These are phyloP conservation scores for Discostella pseudostelligera DNA, from an alignment of 108 stramenopile species.

Conservation along the genomic window DNA sequence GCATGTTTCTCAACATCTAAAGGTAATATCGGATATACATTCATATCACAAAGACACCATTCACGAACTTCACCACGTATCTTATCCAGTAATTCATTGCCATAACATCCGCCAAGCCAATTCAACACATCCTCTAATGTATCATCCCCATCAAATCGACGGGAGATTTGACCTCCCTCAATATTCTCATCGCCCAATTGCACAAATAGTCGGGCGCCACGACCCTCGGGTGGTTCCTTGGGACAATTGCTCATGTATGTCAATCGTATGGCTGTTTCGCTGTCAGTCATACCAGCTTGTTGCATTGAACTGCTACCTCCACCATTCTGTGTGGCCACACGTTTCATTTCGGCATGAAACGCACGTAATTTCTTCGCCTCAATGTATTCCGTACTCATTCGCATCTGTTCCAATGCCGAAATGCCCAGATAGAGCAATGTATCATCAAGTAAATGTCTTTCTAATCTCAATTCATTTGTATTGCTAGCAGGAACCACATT, in stretches of 20 bases:
- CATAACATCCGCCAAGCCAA: slow-evolving; percentile 78
- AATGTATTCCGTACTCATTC: slow-evolving; percentile 57
- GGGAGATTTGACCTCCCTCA: slow-evolving; percentile 32
- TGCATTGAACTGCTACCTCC: background rate
- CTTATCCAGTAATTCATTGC: slow-evolving; percentile 54
- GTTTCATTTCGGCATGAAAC: slow-evolving; percentile 42
- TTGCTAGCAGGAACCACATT: background rate
- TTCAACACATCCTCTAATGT: slow-evolving; percentile 69
- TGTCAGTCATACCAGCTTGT: slow-evolving; percentile 22
- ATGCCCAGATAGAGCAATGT: slow-evolving; percentile 76
- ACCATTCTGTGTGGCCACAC: slow-evolving; percentile 34
- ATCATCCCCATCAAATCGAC: slow-evolving; percentile 86
- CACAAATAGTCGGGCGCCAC: slow-evolving; percentile 51
- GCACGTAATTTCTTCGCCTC: slow-evolving; percentile 46
- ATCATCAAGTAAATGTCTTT: slow-evolving; percentile 59
- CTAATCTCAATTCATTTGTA: slow-evolving; percentile 48
- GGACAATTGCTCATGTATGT: slow-evolving; percentile 58
- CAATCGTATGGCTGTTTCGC: slow-evolving; percentile 32
- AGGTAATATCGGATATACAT: slow-evolving; percentile 50
- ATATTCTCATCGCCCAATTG: slow-evolving; percentile 47
- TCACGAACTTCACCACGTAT: slow-evolving; percentile 47
- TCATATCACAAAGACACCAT: slow-evolving; percentile 76
- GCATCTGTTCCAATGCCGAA: slow-evolving; percentile 72
- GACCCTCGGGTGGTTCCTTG: slow-evolving; percentile 65
- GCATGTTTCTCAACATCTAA: slow-evolving; percentile 54